A percentile compares a stretch with the other conserved stretches of the same genome.
Conservation (phyloP, 2,329 filamentous ascomycete genomes). For the Pleurostoma richardsiae region DNA sequence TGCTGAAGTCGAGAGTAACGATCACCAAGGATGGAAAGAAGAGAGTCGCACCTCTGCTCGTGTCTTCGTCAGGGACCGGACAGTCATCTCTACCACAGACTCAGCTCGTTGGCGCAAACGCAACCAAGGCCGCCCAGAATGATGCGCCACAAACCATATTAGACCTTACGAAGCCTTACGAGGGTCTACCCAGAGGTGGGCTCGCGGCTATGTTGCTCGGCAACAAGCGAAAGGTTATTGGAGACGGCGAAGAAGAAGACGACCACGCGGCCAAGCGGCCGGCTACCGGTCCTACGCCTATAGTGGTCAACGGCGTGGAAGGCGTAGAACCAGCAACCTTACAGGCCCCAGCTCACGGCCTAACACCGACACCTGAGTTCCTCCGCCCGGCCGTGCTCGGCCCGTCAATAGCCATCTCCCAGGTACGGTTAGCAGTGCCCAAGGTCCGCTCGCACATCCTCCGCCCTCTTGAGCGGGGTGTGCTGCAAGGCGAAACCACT, state of each 20-base stretch:
- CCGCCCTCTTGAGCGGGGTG: constrained; percentile 68
- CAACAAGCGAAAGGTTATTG: constrained; percentile 79
- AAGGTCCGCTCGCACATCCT: constrained; percentile 80
- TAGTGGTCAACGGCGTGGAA: constrained; percentile 71
- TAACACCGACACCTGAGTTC: constrained; percentile 72
- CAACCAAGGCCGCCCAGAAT: constrained; percentile 55
- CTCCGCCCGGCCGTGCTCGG: constrained; percentile 84
- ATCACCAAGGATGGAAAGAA: constrained; percentile 97
- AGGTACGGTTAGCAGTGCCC: constrained; percentile 81
- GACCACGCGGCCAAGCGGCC: constrained; percentile 46
- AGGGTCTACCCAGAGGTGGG: constrained; percentile 86
- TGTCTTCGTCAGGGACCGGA: constrained; percentile 82
- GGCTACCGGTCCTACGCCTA: constrained; percentile 64
- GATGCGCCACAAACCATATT: constrained; percentile 78
- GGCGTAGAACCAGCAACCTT: constrained; percentile 73
- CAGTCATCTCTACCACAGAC: constrained; percentile 86
- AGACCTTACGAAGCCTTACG: constrained; percentile 89
- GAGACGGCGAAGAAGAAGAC: constrained; percentile 74
- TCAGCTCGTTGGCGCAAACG: constrained; percentile 74
- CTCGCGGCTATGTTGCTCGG: constrained; percentile 81
- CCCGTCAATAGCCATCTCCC: constrained; percentile 74
- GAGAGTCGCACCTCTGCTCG: constrained; percentile 83
- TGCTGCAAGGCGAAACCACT: constrained; percentile 46
- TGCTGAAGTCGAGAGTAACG: constrained; percentile 84
- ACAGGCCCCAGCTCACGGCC: constrained; percentile 51